These are phyloP conservation scores for Colletotrichum destructivum DNA, from an alignment of 2,329 filamentous ascomycete species.

Conservation along the genomic window DNA sequence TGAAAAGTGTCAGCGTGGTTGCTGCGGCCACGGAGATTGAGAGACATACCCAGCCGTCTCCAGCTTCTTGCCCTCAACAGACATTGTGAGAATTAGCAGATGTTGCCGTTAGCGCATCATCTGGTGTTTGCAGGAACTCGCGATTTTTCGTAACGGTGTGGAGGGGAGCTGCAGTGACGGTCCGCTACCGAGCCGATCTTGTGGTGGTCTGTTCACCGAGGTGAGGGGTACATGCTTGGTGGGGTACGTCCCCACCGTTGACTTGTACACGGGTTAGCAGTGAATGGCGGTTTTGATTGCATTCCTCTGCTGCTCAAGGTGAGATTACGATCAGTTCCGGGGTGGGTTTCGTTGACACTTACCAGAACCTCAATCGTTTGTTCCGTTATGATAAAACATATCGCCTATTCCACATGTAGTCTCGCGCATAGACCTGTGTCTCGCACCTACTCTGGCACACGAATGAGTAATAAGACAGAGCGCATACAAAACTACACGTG, in stretches of 20 bases:
- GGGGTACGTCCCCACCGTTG: not conserved
- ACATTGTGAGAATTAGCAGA: conserved; percentile 34
- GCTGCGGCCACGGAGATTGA: not conserved
- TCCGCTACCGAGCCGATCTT: conserved; percentile 33
- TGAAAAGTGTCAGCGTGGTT: conserved; percentile 16
- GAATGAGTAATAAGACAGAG: not conserved
- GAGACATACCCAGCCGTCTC: conserved; percentile 25
- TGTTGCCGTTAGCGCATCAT: conserved; percentile 35
- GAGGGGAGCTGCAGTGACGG: conserved; percentile 42
- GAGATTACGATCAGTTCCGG: not conserved
- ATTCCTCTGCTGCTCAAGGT: not conserved
- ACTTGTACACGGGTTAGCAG: too few relatives aligned
- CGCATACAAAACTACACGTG: not conserved
- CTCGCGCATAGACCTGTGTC: not conserved
- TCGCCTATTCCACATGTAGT: not conserved
- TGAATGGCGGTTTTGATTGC: not conserved
- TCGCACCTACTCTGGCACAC: not conserved
- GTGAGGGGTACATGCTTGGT: conserved; percentile 30
- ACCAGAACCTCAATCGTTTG: too few relatives aligned
- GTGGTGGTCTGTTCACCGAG: conserved; percentile 42
- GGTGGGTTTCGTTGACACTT: not conserved
- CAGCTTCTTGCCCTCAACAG: conserved; percentile 37
- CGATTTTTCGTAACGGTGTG: conserved; percentile 41
- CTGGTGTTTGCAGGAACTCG: conserved; percentile 37
- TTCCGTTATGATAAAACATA: too few relatives aligned